Evolutionary conservation across 2,329 filamentous ascomycete genomes (phyloP).

Genomic region (Exophiala oligosperma): DNA sequence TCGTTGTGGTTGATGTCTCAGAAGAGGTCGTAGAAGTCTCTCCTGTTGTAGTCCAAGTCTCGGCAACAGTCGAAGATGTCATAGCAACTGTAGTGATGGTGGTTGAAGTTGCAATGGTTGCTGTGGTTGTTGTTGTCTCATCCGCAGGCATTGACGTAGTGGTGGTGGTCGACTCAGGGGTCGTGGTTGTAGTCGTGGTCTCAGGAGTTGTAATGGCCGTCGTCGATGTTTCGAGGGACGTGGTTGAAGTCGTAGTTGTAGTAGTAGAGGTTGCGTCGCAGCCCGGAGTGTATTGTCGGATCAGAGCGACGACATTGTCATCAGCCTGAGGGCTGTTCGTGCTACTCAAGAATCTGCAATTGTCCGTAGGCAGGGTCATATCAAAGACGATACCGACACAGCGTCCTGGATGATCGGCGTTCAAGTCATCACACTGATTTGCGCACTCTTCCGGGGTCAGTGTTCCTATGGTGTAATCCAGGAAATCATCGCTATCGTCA

Average conservation of each 20-base stretch:
- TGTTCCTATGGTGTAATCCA: conserved; percentile 26
- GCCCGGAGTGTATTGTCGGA: conserved; percentile 3
- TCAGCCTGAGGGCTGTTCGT: background rate
- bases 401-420: conserved; percentile 4
- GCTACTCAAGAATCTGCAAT: conserved; percentile 15
- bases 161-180: conserved; percentile 1
- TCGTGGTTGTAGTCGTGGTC: conserved; percentile 5
- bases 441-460: conserved; percentile 8
- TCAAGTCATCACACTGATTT: conserved; percentile 14
- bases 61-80: background rate
- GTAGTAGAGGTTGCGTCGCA: conserved; percentile 9
- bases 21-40: conserved; percentile 8
- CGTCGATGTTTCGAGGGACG: conserved; percentile 1
- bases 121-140: background rate
- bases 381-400: conserved; percentile 20
- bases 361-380: conserved; percentile 1
- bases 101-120: background rate
- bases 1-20: background rate
- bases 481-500: conserved; percentile 47
- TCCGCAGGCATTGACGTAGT: conserved; percentile 3
- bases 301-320: conserved; percentile 9
- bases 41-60: background rate
- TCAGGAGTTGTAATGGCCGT: background rate
- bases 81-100: background rate
- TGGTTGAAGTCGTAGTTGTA: conserved; percentile 3